These are phyloP conservation scores for Malbranchea zuffiana DNA, from an alignment of 2,329 filamentous ascomycete genomes.

Conservation along the genomic window DNA sequence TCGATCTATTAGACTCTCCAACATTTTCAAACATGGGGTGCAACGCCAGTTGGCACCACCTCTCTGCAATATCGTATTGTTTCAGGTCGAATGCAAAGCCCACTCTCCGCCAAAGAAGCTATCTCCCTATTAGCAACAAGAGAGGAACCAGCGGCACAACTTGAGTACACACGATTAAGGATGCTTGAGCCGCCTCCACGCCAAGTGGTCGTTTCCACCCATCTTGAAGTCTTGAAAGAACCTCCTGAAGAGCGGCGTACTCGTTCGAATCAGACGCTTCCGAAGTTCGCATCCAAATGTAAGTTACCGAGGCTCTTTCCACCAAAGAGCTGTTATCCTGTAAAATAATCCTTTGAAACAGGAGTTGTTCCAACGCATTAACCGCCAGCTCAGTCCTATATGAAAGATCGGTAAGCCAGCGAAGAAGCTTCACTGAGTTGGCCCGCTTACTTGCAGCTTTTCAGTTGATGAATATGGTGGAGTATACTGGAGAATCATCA, in stretches of 20 bases:
- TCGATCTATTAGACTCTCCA: conserved; percentile 55
- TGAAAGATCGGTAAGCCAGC: too few relatives aligned
- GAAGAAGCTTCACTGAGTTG: too few relatives aligned
- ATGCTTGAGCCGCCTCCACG: conserved; percentile 47
- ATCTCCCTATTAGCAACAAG: conserved; percentile 6
- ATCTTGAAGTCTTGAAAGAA: conserved; percentile 29
- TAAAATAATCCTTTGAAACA: conserved; percentile 46
- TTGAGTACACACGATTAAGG: conserved; percentile 30
- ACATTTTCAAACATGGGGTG: conserved; percentile 56
- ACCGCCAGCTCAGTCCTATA: conserved; percentile 30
- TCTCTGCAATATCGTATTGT: conserved; percentile 45
- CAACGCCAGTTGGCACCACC: conserved; percentile 62
- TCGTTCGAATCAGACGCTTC: conserved; percentile 28
- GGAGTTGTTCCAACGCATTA: conserved; percentile 51
- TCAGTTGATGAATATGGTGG: conserved; percentile 56
- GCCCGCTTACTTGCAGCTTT: conserved; percentile 41
- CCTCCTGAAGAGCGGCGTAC: conserved; percentile 21
- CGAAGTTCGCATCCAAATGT: conserved; percentile 54
- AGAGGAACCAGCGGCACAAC: neutral
- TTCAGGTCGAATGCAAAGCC: conserved; percentile 47
- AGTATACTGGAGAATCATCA: conserved; percentile 38
- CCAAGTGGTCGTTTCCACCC: conserved; percentile 42
- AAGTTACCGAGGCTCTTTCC: conserved; percentile 57
- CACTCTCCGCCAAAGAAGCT: conserved; percentile 76
- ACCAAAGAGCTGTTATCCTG: conserved; percentile 48